Base-by-base conservation (phyloP, 148 eudicot genomes). In the Diospyros lotus region DNA sequence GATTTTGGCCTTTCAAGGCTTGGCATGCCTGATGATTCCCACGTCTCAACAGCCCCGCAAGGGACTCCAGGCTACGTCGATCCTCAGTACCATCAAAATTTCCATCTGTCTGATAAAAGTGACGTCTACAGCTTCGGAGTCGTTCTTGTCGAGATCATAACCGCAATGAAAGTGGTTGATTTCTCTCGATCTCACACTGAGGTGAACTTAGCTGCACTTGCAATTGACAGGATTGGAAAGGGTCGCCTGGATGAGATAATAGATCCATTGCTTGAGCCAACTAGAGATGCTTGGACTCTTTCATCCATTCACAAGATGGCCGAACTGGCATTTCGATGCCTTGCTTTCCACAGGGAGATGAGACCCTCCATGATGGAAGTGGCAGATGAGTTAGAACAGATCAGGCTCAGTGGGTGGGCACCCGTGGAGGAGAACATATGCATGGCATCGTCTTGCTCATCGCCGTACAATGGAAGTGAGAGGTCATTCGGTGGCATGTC, bases 401-500 rank as follows among this genome's bases (percentile, higher is more conserved):
- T 83, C 11, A 66, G 72, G 44, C 58, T 17, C 4, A 63, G 78
- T 2, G 60, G 68, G 6, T 70, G 61, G 74, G 78, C 48, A 17
- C 46, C 58, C 6, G 1, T 39, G 66, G 55, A 46, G 18, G 58
- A 18, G 46, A 84, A 84, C 66, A 73, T 84, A 18, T 73, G 85
- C 75, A 79, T 84, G 83, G 87, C 78, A 54, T 92, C 97, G 2
- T 75, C 87, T 58, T 86, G 89, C 75, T 89, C 96, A 9, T 94
- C 98, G 2, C 89, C 90, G 1, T 85, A 76, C 11, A 79, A 79
- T 63, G 90, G 77, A 43, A 90, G 98, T 67, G 93, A 86, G 80
- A 88, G 82, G 76, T 87, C 93, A 6, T 39, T 86, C 0, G 73
- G 75, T 48, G 80, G 83, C 8, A 52, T 74, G 17, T 77, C 85